Percentiles rank a stretch among this genome's conserved stretches.
These are phyloP conservation scores for Pinus tabuliformis DNA, from an alignment of 75 land plant species.

Conservation along the genomic window DNA sequence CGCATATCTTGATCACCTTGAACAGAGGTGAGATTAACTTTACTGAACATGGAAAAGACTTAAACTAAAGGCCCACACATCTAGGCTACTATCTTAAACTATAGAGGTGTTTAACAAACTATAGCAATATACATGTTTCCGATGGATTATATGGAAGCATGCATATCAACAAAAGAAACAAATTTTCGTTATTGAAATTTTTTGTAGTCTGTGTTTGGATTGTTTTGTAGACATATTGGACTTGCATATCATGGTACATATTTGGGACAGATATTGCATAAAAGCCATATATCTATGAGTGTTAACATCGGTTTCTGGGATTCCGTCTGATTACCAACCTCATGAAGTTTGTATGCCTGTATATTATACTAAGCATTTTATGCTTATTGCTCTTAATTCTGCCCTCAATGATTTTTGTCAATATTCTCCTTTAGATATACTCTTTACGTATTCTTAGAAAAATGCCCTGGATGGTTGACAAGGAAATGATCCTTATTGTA, in stretches of 20 bases:
- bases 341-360: not conserved
- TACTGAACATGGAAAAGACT: not conserved
- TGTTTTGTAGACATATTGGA: too few species aligned
- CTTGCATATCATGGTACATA: too few species aligned
- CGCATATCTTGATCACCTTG: too few species aligned
- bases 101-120: not conserved
- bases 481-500: too few species aligned
- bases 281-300: too few species aligned
- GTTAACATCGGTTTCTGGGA: not conserved
- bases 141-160: not conserved
- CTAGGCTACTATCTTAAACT: not conserved
- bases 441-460: too few species aligned
- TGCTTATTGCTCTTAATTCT: not conserved
- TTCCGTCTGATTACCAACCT: not conserved
- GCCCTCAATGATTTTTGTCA: too few species aligned
- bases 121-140: not conserved
- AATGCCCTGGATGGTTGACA: too few species aligned
- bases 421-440: too few species aligned
- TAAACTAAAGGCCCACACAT: not conserved
- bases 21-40: too few species aligned
- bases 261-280: too few species aligned
- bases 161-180: not conserved
- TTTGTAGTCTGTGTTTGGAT: too few species aligned
- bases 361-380: not conserved
- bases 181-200: not conserved